A percentile compares a stretch with the other conserved stretches of the same genome.
phyloP scores from a whole-genome alignment of 2,329 filamentous ascomycete species.

The Neofusicoccum parvum region DNA sequence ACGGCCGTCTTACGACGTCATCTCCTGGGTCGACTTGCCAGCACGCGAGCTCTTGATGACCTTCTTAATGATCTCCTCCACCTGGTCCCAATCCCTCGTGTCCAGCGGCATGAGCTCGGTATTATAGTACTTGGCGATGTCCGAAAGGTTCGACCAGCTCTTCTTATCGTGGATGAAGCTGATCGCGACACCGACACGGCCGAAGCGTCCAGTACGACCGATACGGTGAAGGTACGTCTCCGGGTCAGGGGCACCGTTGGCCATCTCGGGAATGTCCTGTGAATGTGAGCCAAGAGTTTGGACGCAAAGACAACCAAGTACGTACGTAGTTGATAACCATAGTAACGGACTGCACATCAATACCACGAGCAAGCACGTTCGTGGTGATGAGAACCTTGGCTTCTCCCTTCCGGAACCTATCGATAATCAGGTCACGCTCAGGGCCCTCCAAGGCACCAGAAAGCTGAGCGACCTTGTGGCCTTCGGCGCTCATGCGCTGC shows the following conservation, averaged over 20 bases:
- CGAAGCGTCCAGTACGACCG: slow-evolving; percentile 93
- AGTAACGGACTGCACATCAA: slow-evolving; percentile 87
- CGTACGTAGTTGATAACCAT: slow-evolving; percentile 95
- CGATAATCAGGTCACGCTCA: slow-evolving; percentile 81
- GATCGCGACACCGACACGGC: slow-evolving; percentile 92
- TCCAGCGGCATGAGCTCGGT: slow-evolving; percentile 81
- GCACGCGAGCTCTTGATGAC: slow-evolving; percentile 49
- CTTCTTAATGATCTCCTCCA: slow-evolving; percentile 78
- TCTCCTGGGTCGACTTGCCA: slow-evolving; percentile 44
- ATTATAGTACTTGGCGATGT: slow-evolving; percentile 79
- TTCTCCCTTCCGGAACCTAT: slow-evolving; percentile 80
- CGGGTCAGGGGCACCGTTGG: slow-evolving; percentile 73
- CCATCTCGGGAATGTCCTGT: slow-evolving; percentile 56
- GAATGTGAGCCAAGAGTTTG: slow-evolving; percentile 44
- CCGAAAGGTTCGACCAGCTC: slow-evolving; percentile 76
- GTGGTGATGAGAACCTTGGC: slow-evolving; percentile 98
- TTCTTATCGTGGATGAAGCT: slow-evolving; percentile 87
- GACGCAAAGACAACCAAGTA: slow-evolving; percentile 21
- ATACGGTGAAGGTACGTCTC: slow-evolving; percentile 99
- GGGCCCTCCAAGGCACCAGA: slow-evolving; percentile 84
- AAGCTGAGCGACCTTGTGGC: slow-evolving; percentile 87
- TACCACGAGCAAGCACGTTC: slow-evolving; percentile 93
- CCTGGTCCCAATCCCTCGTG: slow-evolving; percentile 86
- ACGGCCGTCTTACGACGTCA: slow-evolving; percentile 30
- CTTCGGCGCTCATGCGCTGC: slow-evolving; percentile 80